Evolutionary conservation across 176 grass and related monocot species (phyloP), one percentile per base, ranked within the genome.

Genomic region (Avena sativa): DNA sequence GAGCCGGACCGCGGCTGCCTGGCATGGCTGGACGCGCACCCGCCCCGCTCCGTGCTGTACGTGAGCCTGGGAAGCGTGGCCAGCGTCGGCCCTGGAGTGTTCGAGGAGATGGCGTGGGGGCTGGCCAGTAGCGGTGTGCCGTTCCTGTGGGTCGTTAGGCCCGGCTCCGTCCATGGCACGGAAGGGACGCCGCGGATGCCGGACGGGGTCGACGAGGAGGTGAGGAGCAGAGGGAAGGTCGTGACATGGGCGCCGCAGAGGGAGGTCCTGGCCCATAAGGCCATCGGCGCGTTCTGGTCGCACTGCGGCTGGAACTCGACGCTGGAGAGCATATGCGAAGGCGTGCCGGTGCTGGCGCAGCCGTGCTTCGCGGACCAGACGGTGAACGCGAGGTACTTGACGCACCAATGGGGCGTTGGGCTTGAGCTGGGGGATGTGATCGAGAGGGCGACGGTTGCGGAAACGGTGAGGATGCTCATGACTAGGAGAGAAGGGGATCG

Each of bases 251-350:
- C 83, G 3, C 92, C 89, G 0, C 88, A 91, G n/a, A 25, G 38
- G 44, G 74, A 89, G 43, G 91, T 93, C 13, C 26, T 79, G 49
- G 78, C 83, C 0, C 88, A 89, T 71, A 15, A 3, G 10, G 67
- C 88, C 1, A 26, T 78, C 2, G 83, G 78, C 1, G 83, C 53
- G 17, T 86, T 89, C 78, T 67, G 68, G 72, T 86, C 91, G 9
- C 95, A 97, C 75, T 92, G 95, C 70, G 88, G 93, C 3, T 95
- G 93, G 93, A 95, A 95, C 83, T 95, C 93, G 47, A 92, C 90
- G 48, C 55, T 90, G 51, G 93, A 95, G 89, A 79, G 79, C 49
- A 16, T 87, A 0, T 50, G 51, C 12, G 79, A 38, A 2, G 88
- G 91, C 11, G 82, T 93, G 52, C 88, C 88, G 32, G 78, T 90